Percentiles rank a stretch among this genome's conserved stretches.
These are phyloP conservation scores for Musa acuminata DNA, from an alignment of 176 grass and related monocot genomes.

Conservation along the genomic window DNA sequence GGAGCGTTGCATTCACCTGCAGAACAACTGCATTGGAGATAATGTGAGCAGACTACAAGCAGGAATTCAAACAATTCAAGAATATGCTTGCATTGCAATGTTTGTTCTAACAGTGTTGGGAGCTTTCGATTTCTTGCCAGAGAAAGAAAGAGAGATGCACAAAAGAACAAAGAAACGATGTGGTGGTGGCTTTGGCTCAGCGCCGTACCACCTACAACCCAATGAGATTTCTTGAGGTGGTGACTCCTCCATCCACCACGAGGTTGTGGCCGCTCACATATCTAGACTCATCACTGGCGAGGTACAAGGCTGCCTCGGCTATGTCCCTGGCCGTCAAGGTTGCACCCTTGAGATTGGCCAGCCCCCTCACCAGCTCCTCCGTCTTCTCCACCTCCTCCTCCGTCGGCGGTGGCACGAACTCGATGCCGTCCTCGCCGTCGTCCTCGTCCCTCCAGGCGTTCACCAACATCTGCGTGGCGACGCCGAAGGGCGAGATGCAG, in stretches of 20 bases:
- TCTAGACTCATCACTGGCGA: conserved; percentile 84
- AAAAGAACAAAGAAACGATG: no score
- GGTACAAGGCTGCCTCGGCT: conserved; percentile 78
- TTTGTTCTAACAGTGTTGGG: no score
- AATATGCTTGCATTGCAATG: no score
- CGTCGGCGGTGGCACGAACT: conserved; percentile 22
- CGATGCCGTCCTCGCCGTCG: conserved; percentile 20
- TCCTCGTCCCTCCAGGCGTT: conserved; percentile 67
- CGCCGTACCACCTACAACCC: conserved; percentile 26
- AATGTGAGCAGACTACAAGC: no score
- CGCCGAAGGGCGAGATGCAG: conserved; percentile 95
- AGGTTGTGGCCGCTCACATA: conserved; percentile 97
- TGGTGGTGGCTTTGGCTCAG: no score
- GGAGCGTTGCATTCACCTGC: no score
- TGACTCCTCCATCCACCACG: conserved; percentile 89
- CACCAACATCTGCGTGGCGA: conserved; percentile 91
- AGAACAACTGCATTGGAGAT: no score
- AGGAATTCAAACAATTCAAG: no score
- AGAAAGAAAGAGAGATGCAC: no score
- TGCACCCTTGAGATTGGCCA: conserved; percentile 65
- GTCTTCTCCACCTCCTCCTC: conserved; percentile 65
- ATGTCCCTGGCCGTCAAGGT: conserved; percentile 71
- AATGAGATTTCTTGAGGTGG: conserved; percentile 73
- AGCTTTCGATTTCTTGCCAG: no score
- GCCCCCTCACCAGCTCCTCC: conserved; percentile 61